Evolutionary conservation across 2,329 filamentous ascomycete genomes (phyloP).

Genomic region (Fusarium pilosicola): DNA sequence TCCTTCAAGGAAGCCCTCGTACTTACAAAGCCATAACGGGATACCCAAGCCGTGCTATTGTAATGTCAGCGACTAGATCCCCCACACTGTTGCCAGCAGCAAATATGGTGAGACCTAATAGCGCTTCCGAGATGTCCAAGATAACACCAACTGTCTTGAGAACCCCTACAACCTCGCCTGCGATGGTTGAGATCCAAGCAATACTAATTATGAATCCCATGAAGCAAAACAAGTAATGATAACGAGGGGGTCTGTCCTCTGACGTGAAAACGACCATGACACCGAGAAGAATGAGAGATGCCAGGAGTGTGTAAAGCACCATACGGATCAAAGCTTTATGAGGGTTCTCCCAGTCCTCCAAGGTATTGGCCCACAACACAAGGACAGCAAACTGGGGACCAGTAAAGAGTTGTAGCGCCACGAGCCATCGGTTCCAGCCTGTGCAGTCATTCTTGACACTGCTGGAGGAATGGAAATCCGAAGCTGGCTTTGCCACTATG

Average conservation of each 20-base stretch:
- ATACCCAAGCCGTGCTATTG: conserved; percentile 90
- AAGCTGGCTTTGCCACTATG: conserved; percentile 46
- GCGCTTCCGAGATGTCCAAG: conserved; percentile 90
- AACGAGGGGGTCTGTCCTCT: conserved; percentile 72
- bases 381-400: conserved; percentile 85
- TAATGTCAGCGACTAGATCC: conserved; percentile 93
- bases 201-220: conserved; percentile 91
- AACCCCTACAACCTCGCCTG: conserved; percentile 93
- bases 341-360: conserved; percentile 66
- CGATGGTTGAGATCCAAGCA: conserved; percentile 95
- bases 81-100: conserved; percentile 95
- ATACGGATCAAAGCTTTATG: conserved; percentile 64
- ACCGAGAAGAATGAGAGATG: conserved; percentile 73
- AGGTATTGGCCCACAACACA: conserved; percentile 77
- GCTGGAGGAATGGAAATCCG: conserved; percentile 47
- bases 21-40: conserved; percentile 90
- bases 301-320: conserved; percentile 71
- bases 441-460: conserved; percentile 55
- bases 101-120: conserved; percentile 94
- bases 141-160: conserved; percentile 94
- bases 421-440: conserved; percentile 91
- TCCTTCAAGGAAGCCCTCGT: not conserved
- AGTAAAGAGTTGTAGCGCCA: conserved; percentile 84
- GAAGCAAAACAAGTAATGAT: conserved; percentile 84
- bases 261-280: conserved; percentile 76